Conservation (phyloP, 495 filamentous ascomycete genomes). For the Hypoxylon cercidicola region DNA sequence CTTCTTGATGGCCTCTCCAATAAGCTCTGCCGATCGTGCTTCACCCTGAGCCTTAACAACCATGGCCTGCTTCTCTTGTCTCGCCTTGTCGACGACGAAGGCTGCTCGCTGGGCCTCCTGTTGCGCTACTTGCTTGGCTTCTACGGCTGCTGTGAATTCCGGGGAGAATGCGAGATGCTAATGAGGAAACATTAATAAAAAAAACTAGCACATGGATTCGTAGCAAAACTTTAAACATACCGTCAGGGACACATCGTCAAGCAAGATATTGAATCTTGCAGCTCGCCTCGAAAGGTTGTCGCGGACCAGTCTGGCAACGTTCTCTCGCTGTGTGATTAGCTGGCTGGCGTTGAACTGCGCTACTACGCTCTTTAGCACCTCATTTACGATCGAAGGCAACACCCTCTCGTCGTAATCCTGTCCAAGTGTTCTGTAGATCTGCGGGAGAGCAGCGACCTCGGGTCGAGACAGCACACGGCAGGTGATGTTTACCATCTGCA, state of each 20-base stretch:
- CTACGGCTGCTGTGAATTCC: constrained; percentile 98
- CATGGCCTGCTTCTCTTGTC: constrained; percentile 99
- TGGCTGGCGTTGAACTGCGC: constrained; percentile 99
- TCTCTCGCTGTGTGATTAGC: constrained; percentile 98
- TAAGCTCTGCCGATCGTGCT: constrained; percentile 95
- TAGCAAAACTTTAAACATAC: constrained; percentile 61
- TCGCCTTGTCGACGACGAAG: constrained; percentile 98
- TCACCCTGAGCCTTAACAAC: constrained; percentile 99
- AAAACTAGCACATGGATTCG: constrained; percentile 32
- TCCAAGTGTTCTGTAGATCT: constrained; percentile 96
- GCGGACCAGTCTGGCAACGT: constrained; percentile 87
- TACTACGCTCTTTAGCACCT: constrained; percentile 98
- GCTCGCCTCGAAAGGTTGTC: constrained; percentile 92
- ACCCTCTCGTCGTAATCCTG: constrained; percentile 97
- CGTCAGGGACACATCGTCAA: constrained; percentile 97
- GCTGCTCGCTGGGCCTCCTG: constrained; percentile 98
- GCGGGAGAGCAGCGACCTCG: constrained; percentile 85
- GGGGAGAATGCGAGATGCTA: constrained; percentile 99
- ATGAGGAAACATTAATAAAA: constrained; percentile 40
- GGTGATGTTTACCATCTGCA: constrained; percentile 99
- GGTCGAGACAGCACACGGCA: constrained; percentile 98
- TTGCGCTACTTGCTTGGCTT: constrained; percentile 98
- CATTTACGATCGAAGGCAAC: constrained; percentile 97
- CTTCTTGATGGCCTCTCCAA: constrained; percentile 99
- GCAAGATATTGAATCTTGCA: constrained; percentile 93